Evolutionary conservation across 495 filamentous ascomycete species (phyloP), one percentile per base, ranked within the genome.

Genomic region (Glonium stellatum): DNA sequence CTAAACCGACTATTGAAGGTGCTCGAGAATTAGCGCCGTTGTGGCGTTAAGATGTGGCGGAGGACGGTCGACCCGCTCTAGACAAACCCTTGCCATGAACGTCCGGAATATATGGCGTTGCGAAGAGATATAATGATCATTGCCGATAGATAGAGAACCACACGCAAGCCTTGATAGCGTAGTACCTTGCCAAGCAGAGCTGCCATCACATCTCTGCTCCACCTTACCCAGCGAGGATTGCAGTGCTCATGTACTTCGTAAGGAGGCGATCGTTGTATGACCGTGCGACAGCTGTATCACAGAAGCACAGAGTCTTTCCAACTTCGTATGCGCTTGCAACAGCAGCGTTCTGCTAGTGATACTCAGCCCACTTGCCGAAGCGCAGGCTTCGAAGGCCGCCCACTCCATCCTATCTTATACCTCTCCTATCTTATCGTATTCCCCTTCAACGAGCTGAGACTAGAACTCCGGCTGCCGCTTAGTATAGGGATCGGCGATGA

Each of bases 281-380:
- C 51, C 51, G 36, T 54, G 11, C 3, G 21, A 54, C 19, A 54
- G 51, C 51, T 54, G 21, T 54, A 54, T 54, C 21, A 54, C 51
- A 31, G 34, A 54, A 1, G 13, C 21, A 35, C 34, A n/a, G 23
- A 54, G 51, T 22, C 51, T 35, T 54, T 54, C 53, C 25, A 35
- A 22, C 21, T 55, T 55, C 12, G 23, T 36, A 55, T 55, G 39
- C 21, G 53, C 53, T 55, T 55, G 53, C 53, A 55, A 55, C 53
- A 1, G 37, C 27, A 27, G 53, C 27, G 21, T 55, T 55, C 23
- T 36, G 27, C 53, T 19, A 55, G 53, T 36, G 23, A 48, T 22
- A 22, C 44, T 18, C 13, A 48, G 22, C 44, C 9, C 13, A 48
- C 44, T 48, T 48, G 13, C 44, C 13, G 13, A 48, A 48, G 44